A percentile compares a stretch with the other conserved stretches of the same genome.
These are phyloP conservation scores for Nakaseomyces bracarensis DNA, from an alignment of 1,139 yeast species.

Conservation along the genomic window DNA sequence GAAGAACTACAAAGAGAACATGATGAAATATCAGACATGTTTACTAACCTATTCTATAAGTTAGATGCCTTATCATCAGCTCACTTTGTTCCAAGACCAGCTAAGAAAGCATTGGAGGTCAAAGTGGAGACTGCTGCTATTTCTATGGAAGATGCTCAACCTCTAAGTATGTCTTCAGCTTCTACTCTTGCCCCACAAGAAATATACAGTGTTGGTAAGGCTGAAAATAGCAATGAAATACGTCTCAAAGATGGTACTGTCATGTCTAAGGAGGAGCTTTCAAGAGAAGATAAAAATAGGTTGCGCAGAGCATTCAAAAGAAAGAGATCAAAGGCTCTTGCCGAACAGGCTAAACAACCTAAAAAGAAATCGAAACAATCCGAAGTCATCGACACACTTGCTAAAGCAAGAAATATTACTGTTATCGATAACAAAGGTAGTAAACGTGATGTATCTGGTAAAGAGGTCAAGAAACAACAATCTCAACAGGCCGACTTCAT, in stretches of 20 bases:
- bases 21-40: conserved; percentile 65
- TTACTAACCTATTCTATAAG: conserved; percentile 54
- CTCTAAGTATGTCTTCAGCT: conserved; percentile 66
- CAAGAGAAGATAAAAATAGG: conserved; percentile 80
- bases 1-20: conserved; percentile 68
- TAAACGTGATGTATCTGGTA: conserved; percentile 66
- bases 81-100: conserved; percentile 87
- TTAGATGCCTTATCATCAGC: conserved; percentile 88
- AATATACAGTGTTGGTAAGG: conserved; percentile 56
- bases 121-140: conserved; percentile 76
- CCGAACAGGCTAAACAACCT: conserved; percentile 34
- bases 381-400: conserved; percentile 62
- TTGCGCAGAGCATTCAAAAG: conserved; percentile 82
- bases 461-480: conserved; percentile 39
- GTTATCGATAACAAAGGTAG: conserved; percentile 74
- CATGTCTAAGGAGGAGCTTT: conserved; percentile 73
- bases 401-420: conserved; percentile 69
- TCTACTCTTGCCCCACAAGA: conserved; percentile 94
- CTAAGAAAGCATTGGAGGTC: conserved; percentile 68
- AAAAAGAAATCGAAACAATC: conserved; percentile 50
- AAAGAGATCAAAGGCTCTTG: conserved; percentile 53
- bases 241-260: conserved; percentile 73
- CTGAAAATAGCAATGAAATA: conserved; percentile 51
- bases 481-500: conserved; percentile 5
- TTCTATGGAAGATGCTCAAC: conserved; percentile 94